Percentiles rank a stretch among this genome's conserved stretches.
phyloP scores from a whole-genome alignment of 2,329 filamentous ascomycete species.

The Cytospora schulzeri region DNA sequence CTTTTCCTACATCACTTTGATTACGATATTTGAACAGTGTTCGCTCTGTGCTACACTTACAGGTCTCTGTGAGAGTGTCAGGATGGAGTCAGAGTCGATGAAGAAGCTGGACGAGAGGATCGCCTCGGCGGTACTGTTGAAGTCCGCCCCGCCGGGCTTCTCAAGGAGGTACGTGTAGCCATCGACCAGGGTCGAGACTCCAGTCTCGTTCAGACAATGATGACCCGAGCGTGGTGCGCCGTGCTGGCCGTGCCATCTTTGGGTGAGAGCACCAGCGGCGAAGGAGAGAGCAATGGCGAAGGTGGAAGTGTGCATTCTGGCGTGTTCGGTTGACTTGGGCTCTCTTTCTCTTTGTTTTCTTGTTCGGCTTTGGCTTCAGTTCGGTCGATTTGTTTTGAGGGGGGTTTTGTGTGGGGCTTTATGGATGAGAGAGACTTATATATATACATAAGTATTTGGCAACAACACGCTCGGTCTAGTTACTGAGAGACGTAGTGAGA shows the following conservation, averaged over 20 bases:
- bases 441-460: no score
- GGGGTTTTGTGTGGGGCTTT: not conserved
- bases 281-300: not conserved
- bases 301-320: slow-evolving; percentile 7
- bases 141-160: slow-evolving; percentile 17
- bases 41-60: not conserved
- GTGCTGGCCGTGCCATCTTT: not conserved
- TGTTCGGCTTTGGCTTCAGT: no score
- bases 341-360: not conserved
- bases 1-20: not conserved
- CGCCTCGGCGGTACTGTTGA: slow-evolving; percentile 24
- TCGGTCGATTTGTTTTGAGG: not conserved
- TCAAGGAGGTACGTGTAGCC: slow-evolving; percentile 27
- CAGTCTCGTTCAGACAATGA: slow-evolving; percentile 2
- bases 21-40: no score
- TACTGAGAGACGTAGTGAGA: slow-evolving; percentile 5
- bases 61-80: slow-evolving; percentile 20
- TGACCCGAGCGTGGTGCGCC: not conserved
- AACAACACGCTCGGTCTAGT: not conserved
- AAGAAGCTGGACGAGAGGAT: slow-evolving; percentile 20
- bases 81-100: slow-evolving; percentile 25
- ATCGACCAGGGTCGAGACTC: slow-evolving; percentile 12
- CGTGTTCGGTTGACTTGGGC: not conserved
- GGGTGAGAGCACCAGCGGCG: not conserved
- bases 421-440: not conserved